Conservation (phyloP, 2,329 filamentous ascomycete species). For the Ophiocordyceps sinensis region DNA sequence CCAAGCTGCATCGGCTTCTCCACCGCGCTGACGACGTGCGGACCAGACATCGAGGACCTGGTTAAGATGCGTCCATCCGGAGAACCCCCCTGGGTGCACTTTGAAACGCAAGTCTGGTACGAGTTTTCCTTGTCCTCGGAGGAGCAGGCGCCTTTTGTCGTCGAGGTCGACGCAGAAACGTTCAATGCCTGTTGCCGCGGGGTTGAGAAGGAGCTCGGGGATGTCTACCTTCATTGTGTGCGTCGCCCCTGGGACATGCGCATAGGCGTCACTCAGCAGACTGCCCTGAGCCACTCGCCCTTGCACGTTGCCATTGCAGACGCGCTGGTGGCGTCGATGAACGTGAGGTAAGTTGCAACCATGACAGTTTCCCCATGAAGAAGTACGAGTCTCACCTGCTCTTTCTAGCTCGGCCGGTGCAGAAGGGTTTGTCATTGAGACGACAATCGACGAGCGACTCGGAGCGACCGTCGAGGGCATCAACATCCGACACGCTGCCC, state of each 20-base stretch:
- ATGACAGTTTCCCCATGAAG: no score
- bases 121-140: slow-evolving; percentile 10
- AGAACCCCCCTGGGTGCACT: slow-evolving; percentile 7
- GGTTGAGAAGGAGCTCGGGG: slow-evolving; percentile 6
- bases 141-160: slow-evolving; percentile 3
- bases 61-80: slow-evolving; percentile 4
- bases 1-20: slow-evolving; percentile 10
- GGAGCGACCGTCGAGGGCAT: slow-evolving; percentile 7
- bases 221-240: slow-evolving; percentile 15
- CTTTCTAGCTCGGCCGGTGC: slow-evolving; percentile 4
- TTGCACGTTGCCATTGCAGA: slow-evolving; percentile 8
- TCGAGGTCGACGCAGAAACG: slow-evolving; percentile 14
- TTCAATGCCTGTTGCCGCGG: slow-evolving; percentile 10
- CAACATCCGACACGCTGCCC: slow-evolving; percentile 9
- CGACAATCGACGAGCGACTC: slow-evolving; percentile 1
- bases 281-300: slow-evolving; percentile 3
- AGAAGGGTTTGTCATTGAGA: slow-evolving; percentile 7
- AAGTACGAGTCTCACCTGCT: neutral
- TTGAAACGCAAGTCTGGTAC: slow-evolving; percentile 9
- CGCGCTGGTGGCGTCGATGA: slow-evolving; percentile 9
- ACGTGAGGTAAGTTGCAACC: slow-evolving; percentile 9
- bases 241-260: slow-evolving; percentile 18
- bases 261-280: slow-evolving; percentile 7
- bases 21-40: slow-evolving; percentile 12
- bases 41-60: slow-evolving; percentile 11